phyloP scores from a whole-genome alignment of 2,329 filamentous ascomycete species.

The Rutstroemia sp. region DNA sequence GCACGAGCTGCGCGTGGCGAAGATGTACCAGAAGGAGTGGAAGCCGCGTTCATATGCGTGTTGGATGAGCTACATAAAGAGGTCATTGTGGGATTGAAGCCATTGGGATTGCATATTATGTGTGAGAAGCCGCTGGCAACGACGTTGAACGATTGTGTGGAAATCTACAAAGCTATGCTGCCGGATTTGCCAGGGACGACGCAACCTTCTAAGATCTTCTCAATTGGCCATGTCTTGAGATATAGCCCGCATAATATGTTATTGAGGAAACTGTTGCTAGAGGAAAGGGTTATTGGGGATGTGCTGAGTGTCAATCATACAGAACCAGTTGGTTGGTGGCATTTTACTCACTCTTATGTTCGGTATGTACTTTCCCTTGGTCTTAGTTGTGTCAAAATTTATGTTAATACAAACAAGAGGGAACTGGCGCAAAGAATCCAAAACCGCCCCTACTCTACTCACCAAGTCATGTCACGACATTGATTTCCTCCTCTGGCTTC shows the following conservation, averaged over 20 bases:
- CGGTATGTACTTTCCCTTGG: constrained; percentile 35
- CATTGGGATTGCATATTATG: constrained; percentile 72
- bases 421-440: constrained; percentile 82
- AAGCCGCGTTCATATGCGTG: constrained; percentile 63
- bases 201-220: constrained; percentile 54
- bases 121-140: constrained; percentile 93
- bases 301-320: constrained; percentile 83
- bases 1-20: constrained; percentile 43
- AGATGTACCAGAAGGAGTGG: constrained; percentile 34
- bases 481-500: constrained; percentile 84
- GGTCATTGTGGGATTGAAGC: constrained; percentile 67
- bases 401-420: constrained; percentile 43
- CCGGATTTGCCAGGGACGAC: constrained; percentile 29
- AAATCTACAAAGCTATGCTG: constrained; percentile 56
- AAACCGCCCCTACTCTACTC: constrained; percentile 71
- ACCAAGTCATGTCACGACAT: constrained; percentile 97
- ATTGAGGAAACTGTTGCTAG: constrained; percentile 68
- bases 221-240: constrained; percentile 86
- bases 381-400: neutral
- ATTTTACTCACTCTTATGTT: constrained; percentile 87
- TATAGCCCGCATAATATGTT: constrained; percentile 91
- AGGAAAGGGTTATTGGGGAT: constrained; percentile 73
- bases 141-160: constrained; percentile 67
- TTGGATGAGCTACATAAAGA: constrained; percentile 84
- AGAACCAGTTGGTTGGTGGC: constrained; percentile 94